Base-by-base conservation (phyloP, 208 protist species). In the Leptomonas seymouri region DNA sequence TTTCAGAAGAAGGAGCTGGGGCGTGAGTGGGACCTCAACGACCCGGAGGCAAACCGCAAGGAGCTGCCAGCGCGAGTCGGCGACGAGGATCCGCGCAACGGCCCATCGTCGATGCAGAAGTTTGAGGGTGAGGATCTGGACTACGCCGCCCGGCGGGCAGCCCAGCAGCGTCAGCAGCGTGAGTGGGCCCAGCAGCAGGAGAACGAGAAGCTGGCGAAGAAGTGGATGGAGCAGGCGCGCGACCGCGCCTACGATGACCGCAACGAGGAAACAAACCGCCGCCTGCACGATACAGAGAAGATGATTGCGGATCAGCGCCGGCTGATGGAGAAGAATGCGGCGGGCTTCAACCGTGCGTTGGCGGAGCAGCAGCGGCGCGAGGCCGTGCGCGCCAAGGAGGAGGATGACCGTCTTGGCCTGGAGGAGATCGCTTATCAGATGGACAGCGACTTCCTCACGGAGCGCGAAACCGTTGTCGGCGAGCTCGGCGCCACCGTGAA, bases 111-210 rank as follows among this genome's bases (percentile, higher is more conserved):
- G 21, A 55, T 96, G 49, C 95, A 98, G 76, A 93, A 91, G 67
- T 96, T 98, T 65, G 86, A 96, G 51, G 95, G 95, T 28, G 95
- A 98, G 76, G 93, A 98, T 60, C 75, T 98, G 21, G 92, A 95
- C 75, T 86, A 70, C 53, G 57, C 57, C 1, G 78, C 87, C 34
- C 88, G 95, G 48, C 78, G 83, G 30, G 41, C 63, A 5, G 82
- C 82, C 0, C 95, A 98, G 78, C 87, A 96, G 74, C 73, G 64
- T 7, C 93, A 98, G 81, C 87, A 95, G 74, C 84, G 81, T 20
- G 60, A 84, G 16, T 97, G 94, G 93, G 84, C 87, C 9, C 56
- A 85, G 75, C 85, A 95, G 81, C 91, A 97, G 67, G 64, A 88
- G 46, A 90, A 97, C 18, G 93, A 97, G 73, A 97, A 98, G 77